phyloP scores from a whole-genome alignment of 768 basidiomycete species.

The Phlebiopsis flavidoalba region DNA sequence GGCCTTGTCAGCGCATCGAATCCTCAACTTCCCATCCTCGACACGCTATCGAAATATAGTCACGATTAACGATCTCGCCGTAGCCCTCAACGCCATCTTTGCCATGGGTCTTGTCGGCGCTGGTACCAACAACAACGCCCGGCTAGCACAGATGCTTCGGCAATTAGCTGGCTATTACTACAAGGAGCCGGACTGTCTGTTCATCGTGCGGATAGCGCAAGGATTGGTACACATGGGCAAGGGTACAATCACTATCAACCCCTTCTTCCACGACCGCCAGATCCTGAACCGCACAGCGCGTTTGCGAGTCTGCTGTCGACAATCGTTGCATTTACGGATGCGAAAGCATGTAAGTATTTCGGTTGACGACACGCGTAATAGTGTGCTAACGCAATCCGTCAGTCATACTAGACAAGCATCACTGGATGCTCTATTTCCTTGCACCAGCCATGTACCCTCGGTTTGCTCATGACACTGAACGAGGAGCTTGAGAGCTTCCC shows the following conservation, averaged over 20 bases:
- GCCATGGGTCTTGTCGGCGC: slow-evolving; percentile 98
- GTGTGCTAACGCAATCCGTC: background rate
- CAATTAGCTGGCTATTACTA: slow-evolving; percentile 97
- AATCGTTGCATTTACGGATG: slow-evolving; percentile 88
- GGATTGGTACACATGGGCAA: slow-evolving; percentile 99
- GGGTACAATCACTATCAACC: slow-evolving; percentile 94
- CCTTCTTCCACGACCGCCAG: slow-evolving; percentile 90
- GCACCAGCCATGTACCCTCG: slow-evolving; percentile 96
- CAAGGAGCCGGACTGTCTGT: slow-evolving; percentile 95
- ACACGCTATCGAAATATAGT: slow-evolving; percentile 97
- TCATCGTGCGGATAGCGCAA: slow-evolving; percentile 93
- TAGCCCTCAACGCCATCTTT: slow-evolving; percentile 95
- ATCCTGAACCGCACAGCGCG: slow-evolving; percentile 89
- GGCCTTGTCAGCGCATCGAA: slow-evolving; percentile 95
- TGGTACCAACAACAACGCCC: slow-evolving; percentile 98
- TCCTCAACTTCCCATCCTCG: slow-evolving; percentile 89
- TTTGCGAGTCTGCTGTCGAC: slow-evolving; percentile 87
- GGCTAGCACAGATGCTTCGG: slow-evolving; percentile 94
- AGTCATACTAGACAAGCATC: slow-evolving; percentile 94
- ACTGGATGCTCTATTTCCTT: slow-evolving; percentile 99
- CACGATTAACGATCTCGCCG: slow-evolving; percentile 97
- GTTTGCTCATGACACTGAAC: slow-evolving; percentile 94
- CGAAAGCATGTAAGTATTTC: slow-evolving; percentile 76
- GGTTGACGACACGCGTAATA: background rate
- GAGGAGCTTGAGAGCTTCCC: slow-evolving; percentile 83